Base-by-base conservation (phyloP, 352 stramenopile genomes). In the Globisporangium camurandrum region DNA sequence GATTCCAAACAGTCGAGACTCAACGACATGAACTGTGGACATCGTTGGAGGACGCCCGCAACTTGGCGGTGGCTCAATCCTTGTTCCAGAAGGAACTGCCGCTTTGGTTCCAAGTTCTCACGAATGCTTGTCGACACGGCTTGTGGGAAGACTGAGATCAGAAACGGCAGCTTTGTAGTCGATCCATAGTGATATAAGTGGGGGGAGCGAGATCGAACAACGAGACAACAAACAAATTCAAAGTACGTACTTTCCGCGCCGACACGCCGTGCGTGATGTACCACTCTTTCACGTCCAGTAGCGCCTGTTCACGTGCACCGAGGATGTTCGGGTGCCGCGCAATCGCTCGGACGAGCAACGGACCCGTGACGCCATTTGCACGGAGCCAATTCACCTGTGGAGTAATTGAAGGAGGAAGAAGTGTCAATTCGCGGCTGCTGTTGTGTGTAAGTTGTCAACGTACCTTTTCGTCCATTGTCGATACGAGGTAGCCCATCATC, bases 111-210 rank as follows among this genome's bases (percentile, higher is more conserved):
- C 31, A 84, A 52, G 33, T 66, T 84, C 20, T 64, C 47, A 0
- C 45, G 19, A n/a, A 64, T 61, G 38, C 42, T 73, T 24, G 59
- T 61, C 4, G 61, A 71, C 19, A 61, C 40, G 16, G 45, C 63
- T 23, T 71, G 59, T 0, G 75, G 75, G 53, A 80, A 82, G 17
- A 83, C 51, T 11, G 55, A 62, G 37, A 83, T 66, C 22, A 85
- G 33, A 54, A 79, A 87, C n/a, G 62, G 45, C 16, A 87, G 65
- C 75, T 86, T 36, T 17, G 43, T 23, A 16, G 43, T 39, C 10
- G 11, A n/a, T 16, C 4, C 1, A 19, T 22, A 16, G 16, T 7
- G 33, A 39, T 16, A 2, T 19, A 6, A 16, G 8, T 19, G 33
- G 14, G 9, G 16, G 19, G 36, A 37, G 8, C 19, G 43, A 12